These are phyloP conservation scores for Hypoxylon sp. DNA, from an alignment of 2,329 filamentous ascomycete genomes.

Conservation along the genomic window DNA sequence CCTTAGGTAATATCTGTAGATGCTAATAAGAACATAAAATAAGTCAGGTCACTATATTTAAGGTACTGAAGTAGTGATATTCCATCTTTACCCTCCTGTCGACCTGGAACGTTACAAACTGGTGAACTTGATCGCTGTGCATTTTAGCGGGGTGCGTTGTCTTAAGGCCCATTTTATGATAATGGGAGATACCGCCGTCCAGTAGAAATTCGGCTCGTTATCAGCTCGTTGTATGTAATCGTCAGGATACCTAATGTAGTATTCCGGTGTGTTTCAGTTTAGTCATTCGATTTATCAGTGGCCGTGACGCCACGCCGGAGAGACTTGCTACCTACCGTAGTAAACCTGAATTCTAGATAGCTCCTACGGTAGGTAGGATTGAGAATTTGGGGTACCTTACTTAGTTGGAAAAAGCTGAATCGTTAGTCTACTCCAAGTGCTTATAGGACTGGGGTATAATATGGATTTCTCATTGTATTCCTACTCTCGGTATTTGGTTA, in stretches of 20 bases:
- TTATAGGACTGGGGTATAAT: background rate
- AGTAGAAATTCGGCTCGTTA: background rate
- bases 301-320: no score
- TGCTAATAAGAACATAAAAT: no score
- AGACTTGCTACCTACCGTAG: background rate
- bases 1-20: no score
- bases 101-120: no score
- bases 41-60: no score
- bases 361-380: no score
- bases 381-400: no score
- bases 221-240: background rate
- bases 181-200: background rate
- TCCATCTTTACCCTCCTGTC: no score
- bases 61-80: no score
- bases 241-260: background rate
- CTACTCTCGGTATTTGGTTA: background rate
- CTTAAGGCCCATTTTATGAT: background rate
- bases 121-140: no score
- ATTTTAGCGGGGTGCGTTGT: background rate
- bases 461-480: background rate
- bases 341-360: no score
- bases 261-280: background rate
- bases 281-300: background rate
- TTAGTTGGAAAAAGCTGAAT: background rate
- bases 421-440: background rate